Evolutionary conservation across 2,329 filamentous ascomycete species (phyloP).

Genomic region (Metarhizium rileyi): DNA sequence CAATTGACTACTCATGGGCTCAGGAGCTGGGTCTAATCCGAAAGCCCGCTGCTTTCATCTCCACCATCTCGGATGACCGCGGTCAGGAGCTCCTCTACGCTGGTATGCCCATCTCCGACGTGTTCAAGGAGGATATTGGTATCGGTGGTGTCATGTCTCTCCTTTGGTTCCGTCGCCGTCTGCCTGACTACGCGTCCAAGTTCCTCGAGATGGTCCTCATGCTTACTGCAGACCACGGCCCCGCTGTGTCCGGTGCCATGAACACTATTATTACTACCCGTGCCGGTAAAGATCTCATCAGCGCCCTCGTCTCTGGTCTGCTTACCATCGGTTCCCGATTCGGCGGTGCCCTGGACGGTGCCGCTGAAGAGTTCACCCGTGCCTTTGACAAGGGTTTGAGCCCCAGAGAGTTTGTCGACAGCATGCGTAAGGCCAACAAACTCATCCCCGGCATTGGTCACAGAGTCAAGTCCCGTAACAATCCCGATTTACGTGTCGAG

Average conservation of each 20-base stretch:
- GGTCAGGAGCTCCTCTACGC: constrained; percentile 98
- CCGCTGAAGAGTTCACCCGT: constrained; percentile 96
- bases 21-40: constrained; percentile 98
- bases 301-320: constrained; percentile 88
- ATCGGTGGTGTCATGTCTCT: constrained; percentile 99
- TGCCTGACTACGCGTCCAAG: constrained; percentile 92
- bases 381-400: constrained; percentile 96
- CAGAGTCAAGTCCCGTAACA: constrained; percentile 99
- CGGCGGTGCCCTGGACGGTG: constrained; percentile 95
- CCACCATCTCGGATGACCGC: constrained; percentile 99
- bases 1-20: constrained; percentile 98
- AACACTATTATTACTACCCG: constrained; percentile 99
- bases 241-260: constrained; percentile 98
- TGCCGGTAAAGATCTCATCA: constrained; percentile 98
- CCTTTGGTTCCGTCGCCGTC: constrained; percentile 97
- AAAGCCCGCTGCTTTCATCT: constrained; percentile 99
- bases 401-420: constrained; percentile 97
- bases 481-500: constrained; percentile 98
- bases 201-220: constrained; percentile 99
- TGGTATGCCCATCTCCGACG: constrained; percentile 99
- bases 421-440: constrained; percentile 99
- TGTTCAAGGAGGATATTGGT: constrained; percentile 97
- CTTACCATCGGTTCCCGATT: constrained; percentile 97
- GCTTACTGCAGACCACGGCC: constrained; percentile 98
- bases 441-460: constrained; percentile 98